These are phyloP conservation scores for Bertia moriformis DNA, from an alignment of 2,329 filamentous ascomycete genomes.

Conservation along the genomic window DNA sequence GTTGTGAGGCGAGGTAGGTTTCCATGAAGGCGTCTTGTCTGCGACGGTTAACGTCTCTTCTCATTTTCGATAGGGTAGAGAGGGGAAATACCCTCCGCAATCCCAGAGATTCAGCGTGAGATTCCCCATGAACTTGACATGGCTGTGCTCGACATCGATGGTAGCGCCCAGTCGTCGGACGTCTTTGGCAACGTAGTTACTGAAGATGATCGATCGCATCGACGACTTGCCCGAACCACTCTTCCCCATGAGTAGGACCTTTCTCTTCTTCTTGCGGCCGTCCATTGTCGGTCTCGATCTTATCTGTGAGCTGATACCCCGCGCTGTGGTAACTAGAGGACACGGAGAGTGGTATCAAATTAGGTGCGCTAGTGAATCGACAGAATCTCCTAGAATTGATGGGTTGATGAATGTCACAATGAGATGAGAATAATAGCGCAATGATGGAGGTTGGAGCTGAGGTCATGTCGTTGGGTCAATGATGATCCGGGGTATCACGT, in stretches of 20 bases:
- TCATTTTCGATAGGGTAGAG: too few relatives aligned
- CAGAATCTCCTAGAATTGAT: too few relatives aligned
- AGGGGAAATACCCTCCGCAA: conserved; percentile 30
- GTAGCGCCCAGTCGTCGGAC: conserved; percentile 58
- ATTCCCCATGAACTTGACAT: conserved; percentile 67
- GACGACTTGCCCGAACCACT: conserved; percentile 64
- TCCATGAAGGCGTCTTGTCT: conserved; percentile 71
- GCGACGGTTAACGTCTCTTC: too few relatives aligned
- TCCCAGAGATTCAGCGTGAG: conserved; percentile 65
- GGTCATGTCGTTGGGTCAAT: too few relatives aligned
- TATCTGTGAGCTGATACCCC: background rate
- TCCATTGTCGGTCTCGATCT: background rate
- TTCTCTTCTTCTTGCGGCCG: conserved; percentile 30
- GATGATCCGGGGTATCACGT: too few relatives aligned
- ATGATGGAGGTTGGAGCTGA: too few relatives aligned
- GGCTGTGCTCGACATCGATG: conserved; percentile 64
- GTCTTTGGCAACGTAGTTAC: conserved; percentile 65
- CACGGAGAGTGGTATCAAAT: too few relatives aligned
- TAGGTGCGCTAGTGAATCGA: too few relatives aligned
- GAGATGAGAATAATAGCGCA: too few relatives aligned
- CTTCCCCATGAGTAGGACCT: conserved; percentile 51
- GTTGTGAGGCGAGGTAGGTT: conserved; percentile 59
- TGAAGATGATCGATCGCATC: conserved; percentile 66
- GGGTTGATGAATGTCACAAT: too few relatives aligned
- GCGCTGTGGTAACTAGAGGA: background rate